These are phyloP conservation scores for Coemansia sp. DNA, from an alignment of 192 early-diverging fungal species.

Conservation along the genomic window DNA sequence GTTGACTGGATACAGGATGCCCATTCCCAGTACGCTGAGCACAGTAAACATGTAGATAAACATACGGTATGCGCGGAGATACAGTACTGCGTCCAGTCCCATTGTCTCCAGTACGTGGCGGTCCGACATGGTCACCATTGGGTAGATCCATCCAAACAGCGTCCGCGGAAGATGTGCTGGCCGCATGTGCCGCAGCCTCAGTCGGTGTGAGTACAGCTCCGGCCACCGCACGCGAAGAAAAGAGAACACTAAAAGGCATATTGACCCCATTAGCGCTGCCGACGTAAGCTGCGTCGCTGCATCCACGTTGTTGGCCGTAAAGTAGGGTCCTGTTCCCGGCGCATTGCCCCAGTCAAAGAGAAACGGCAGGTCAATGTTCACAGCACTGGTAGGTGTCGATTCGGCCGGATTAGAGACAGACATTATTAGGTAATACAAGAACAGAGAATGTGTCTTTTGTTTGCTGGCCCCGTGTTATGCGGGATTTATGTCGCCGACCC, in stretches of 20 bases:
- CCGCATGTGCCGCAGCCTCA: constrained; percentile 48
- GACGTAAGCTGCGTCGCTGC: constrained; percentile 48
- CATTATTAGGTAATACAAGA: too few relatives aligned
- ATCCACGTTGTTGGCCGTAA: constrained; percentile 45
- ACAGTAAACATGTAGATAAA: constrained; percentile 48
- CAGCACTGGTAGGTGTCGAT: not conserved
- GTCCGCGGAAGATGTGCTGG: constrained; percentile 46
- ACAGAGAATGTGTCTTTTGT: too few relatives aligned
- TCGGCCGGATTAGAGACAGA: too few relatives aligned
- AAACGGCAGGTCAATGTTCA: constrained; percentile 31
- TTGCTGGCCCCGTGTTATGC: too few relatives aligned
- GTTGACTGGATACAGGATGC: constrained; percentile 44
- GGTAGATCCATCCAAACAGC: constrained; percentile 50
- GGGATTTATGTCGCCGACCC: not conserved
- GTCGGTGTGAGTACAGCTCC: constrained; percentile 52
- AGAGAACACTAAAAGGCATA: constrained; percentile 39
- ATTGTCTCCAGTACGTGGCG: constrained; percentile 51
- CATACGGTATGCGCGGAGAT: constrained; percentile 47
- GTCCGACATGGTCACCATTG: constrained; percentile 48
- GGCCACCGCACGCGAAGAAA: constrained; percentile 46
- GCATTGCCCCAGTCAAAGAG: constrained; percentile 51
- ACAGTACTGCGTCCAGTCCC: constrained; percentile 49
- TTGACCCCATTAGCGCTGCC: constrained; percentile 42
- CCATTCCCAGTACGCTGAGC: constrained; percentile 38
- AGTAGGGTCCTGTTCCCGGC: constrained; percentile 47